Evolutionary conservation across 192 early-diverging fungal genomes (phyloP), one percentile per base, ranked within the genome.

Genomic region (Piromyces sp.): DNA sequence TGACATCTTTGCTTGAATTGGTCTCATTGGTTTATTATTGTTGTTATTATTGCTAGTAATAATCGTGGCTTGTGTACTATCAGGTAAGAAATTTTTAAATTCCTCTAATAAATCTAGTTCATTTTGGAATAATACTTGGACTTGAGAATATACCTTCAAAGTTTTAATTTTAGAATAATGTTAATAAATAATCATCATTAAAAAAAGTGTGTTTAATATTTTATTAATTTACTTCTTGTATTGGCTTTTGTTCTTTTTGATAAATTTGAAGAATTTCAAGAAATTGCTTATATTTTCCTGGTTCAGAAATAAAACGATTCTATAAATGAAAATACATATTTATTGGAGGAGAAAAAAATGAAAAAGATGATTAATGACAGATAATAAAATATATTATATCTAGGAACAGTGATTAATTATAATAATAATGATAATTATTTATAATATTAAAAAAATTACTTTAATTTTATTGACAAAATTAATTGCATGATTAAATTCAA

Each of bases 31-130:
- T n/a, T 68, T 68, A n/a, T 68, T 68, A 1, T 13, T 38, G 13
- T 13, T 38, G 2, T 68, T 68, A n/a, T 68, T 68, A 1, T 38
- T 38, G 13, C 14, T 38, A 68, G 19, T 68, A n/a, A n/a, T 68
- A n/a, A 68, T 84, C 37, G 86, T 86, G 83, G 82, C 82, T 82
- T 83, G 84, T 31, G 84, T 84, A 30, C 87, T 94, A 83, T 99
- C 97, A 2, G 98, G 98, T 80, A 99, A 85, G 84, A 99, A 98
- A 84, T 96, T 95, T 86, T 97, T 98, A 85, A 99, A 99, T 87
- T 99, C 98, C 36, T 96, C 95, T 68, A 99, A 84, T 36, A 99
- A 87, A 85, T 98, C 97, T 0, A 94, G 94, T 0, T 94, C 94
- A 28, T 86, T 89, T 51, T 92, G 89, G 84, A 99, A 98, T 37